Percentiles rank a stretch among this genome's conserved stretches.
phyloP scores from a whole-genome alignment of 2,329 filamentous ascomycete species.

The Chaetothyriales sp. region DNA sequence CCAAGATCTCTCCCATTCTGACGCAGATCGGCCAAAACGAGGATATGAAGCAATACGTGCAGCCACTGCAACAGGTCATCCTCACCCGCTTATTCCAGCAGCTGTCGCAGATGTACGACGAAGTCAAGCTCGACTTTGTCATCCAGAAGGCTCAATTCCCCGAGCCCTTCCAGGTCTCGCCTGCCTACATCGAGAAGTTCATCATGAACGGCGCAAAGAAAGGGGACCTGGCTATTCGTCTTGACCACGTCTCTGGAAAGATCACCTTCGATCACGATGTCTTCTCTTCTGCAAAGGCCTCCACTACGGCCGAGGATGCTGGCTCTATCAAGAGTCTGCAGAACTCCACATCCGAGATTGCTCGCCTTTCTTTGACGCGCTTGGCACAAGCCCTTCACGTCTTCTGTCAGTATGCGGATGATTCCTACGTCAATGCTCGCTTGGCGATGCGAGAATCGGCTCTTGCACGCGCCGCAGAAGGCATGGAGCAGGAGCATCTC shows the following conservation, averaged over 20 bases:
- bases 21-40: conserved; percentile 82
- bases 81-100: conserved; percentile 97
- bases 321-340: conserved; percentile 92
- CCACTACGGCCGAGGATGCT: conserved; percentile 71
- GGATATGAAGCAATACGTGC: conserved; percentile 95
- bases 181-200: conserved; percentile 94
- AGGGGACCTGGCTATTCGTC: conserved; percentile 88
- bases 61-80: conserved; percentile 94
- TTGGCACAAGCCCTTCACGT: conserved; percentile 83
- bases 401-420: conserved; percentile 91
- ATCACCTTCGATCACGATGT: conserved; percentile 97
- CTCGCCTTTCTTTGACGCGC: conserved; percentile 83
- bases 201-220: conserved; percentile 99
- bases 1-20: conserved; percentile 95
- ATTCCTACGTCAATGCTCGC: conserved; percentile 70
- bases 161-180: conserved; percentile 84
- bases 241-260: conserved; percentile 88
- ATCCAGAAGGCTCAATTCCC: conserved; percentile 90
- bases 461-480: conserved; percentile 66
- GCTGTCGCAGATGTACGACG: conserved; percentile 96
- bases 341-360: conserved; percentile 95
- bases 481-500: conserved; percentile 81
- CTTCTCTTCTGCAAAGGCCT: conserved; percentile 90
- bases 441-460: conserved; percentile 66
- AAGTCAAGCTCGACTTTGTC: conserved; percentile 86